Conservation (phyloP, 2,329 filamentous ascomycete genomes). For the Colletotrichum siamense region DNA sequence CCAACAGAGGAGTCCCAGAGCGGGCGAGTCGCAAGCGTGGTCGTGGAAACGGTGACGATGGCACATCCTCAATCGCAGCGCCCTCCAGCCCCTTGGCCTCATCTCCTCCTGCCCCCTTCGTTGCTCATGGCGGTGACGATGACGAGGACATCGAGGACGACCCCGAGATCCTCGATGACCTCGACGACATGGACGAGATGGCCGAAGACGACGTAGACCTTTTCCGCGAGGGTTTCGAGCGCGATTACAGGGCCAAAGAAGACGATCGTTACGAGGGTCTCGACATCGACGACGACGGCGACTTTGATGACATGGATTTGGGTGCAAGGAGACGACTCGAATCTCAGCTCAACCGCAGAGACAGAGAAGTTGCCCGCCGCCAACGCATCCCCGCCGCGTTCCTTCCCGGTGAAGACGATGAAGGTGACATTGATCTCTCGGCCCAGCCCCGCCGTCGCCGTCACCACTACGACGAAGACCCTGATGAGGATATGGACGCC, state of each 20-base stretch:
- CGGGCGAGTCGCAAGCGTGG: conserved; percentile 61
- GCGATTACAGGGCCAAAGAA: conserved; percentile 72
- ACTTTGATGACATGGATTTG: conserved; percentile 73
- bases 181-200: conserved; percentile 81
- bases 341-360: conserved; percentile 74
- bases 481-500: conserved; percentile 88
- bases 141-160: conserved; percentile 77
- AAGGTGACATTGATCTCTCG: conserved; percentile 83
- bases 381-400: conserved; percentile 76
- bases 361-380: conserved; percentile 72
- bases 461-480: conserved; percentile 92
- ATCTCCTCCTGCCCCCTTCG: conserved; percentile 67
- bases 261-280: conserved; percentile 73
- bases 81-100: conserved; percentile 71
- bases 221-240: conserved; percentile 76
- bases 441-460: conserved; percentile 84
- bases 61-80: conserved; percentile 52
- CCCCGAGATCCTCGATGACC: conserved; percentile 72
- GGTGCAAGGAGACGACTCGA: conserved; percentile 74
- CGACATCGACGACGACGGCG: conserved; percentile 78
- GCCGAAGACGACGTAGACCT: conserved; percentile 83
- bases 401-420: conserved; percentile 82
- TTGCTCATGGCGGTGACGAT: conserved; percentile 71
- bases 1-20: conserved; percentile 73
- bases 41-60: conserved; percentile 57